Evolutionary conservation across 306 rosid species (phyloP).

Genomic region (Cucurbita pepo): DNA sequence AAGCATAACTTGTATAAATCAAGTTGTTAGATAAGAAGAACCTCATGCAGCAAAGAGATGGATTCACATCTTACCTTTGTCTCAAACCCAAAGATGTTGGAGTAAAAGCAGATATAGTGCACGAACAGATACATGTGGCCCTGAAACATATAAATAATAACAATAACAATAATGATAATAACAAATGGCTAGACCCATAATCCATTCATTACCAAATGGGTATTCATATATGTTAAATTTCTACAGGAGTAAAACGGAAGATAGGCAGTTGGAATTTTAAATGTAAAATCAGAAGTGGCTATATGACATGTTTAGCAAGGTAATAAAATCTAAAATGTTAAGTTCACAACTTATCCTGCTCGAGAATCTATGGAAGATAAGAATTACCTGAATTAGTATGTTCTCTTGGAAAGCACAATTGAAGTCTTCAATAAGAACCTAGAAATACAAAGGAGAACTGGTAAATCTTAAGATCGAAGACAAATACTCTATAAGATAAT

Average conservation of each 20-base stretch:
- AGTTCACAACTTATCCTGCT: not conserved
- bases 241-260: not conserved
- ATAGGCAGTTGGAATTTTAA: not conserved
- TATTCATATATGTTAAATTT: not conserved
- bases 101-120: conserved; percentile 73
- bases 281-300: not conserved
- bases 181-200: not conserved
- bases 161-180: conserved; percentile 8
- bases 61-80: conserved; percentile 56
- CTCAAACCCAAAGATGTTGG: conserved; percentile 90
- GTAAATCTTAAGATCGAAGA: not conserved
- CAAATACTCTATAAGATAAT: not conserved
- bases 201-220: not conserved
- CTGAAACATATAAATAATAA: conserved; percentile 26
- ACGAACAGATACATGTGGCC: conserved; percentile 94
- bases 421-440: conserved; percentile 91
- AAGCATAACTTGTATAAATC: not conserved
- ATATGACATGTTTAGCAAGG: conserved; percentile 1
- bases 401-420: conserved; percentile 95
- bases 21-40: not conserved
- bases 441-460: not conserved
- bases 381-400: conserved; percentile 74
- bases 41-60: not conserved
- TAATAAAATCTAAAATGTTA: conserved; percentile 1
- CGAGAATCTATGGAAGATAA: not conserved